Conservation (phyloP, 768 basidiomycete genomes). For the Phallus indusiatus region DNA sequence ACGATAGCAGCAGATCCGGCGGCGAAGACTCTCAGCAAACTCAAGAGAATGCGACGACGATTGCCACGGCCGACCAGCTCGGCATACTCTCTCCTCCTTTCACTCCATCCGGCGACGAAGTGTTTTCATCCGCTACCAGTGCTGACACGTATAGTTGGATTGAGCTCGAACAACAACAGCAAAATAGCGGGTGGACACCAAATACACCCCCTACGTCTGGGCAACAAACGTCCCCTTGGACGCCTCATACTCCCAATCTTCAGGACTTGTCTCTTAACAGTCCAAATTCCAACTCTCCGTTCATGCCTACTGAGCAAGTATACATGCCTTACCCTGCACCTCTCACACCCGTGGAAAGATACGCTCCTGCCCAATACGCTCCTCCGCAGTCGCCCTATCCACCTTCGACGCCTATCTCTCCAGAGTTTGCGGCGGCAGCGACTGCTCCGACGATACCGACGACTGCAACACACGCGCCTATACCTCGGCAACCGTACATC, state of each 20-base stretch:
- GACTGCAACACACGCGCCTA: neutral
- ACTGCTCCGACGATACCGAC: neutral
- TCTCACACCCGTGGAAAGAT: neutral
- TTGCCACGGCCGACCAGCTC: neutral
- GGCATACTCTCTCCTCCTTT: neutral
- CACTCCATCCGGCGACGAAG: neutral
- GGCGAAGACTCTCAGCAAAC: neutral
- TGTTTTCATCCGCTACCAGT: neutral
- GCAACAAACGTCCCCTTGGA: neutral
- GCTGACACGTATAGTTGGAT: neutral
- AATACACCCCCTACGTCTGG: neutral
- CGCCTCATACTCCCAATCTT: neutral
- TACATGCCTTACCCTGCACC: neutral
- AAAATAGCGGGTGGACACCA: neutral
- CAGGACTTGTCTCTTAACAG: neutral
- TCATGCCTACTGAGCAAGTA: neutral
- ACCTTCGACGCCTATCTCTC: neutral
- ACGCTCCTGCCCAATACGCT: neutral
- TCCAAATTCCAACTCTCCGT: neutral
- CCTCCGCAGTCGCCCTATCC: neutral
- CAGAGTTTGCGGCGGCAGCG: neutral
- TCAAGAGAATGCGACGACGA: neutral
- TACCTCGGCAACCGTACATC: neutral
- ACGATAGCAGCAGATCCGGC: neutral
- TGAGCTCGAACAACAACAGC: neutral